Evolutionary conservation across 2,329 filamentous ascomycete species (phyloP).

Genomic region (Penicillium polonicum): DNA sequence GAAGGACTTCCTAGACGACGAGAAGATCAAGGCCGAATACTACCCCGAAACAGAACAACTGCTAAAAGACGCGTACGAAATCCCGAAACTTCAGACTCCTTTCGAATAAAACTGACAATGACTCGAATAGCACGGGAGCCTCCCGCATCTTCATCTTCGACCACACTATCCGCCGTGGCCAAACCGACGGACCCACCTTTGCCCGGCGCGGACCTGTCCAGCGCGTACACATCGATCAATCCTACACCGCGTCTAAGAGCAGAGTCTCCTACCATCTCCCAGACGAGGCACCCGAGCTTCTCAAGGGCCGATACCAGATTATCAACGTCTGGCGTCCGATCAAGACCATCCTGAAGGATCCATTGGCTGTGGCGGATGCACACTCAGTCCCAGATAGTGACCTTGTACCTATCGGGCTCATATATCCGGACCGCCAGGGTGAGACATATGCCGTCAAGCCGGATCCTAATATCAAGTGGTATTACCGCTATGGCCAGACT

Average conservation of each 20-base stretch:
- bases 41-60: conserved; percentile 51
- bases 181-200: conserved; percentile 33
- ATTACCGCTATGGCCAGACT: conserved; percentile 52
- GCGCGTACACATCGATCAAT: conserved; percentile 55
- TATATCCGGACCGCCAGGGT: conserved; percentile 53
- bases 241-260: conserved; percentile 44
- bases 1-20: conserved; percentile 44
- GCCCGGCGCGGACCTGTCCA: conserved; percentile 48
- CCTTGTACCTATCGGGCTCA: conserved; percentile 50
- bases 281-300: conserved; percentile 44
- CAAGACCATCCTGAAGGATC: conserved; percentile 53
- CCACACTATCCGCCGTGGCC: conserved; percentile 49
- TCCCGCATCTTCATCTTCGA: conserved; percentile 51
- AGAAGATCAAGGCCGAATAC: conserved; percentile 43
- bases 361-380: conserved; percentile 55
- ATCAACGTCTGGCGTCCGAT: conserved; percentile 55
- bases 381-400: conserved; percentile 52
- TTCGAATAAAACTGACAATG: not conserved
- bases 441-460: conserved; percentile 52
- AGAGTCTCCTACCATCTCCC: conserved; percentile 48
- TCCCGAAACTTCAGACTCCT: not conserved
- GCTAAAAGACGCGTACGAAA: conserved; percentile 42
- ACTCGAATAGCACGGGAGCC: conserved; percentile 39
- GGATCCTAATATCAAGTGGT: conserved; percentile 50
- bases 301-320: conserved; percentile 49